Conservation (phyloP, 495 filamentous ascomycete genomes). For the Aspergillus sclerotioniger region DNA sequence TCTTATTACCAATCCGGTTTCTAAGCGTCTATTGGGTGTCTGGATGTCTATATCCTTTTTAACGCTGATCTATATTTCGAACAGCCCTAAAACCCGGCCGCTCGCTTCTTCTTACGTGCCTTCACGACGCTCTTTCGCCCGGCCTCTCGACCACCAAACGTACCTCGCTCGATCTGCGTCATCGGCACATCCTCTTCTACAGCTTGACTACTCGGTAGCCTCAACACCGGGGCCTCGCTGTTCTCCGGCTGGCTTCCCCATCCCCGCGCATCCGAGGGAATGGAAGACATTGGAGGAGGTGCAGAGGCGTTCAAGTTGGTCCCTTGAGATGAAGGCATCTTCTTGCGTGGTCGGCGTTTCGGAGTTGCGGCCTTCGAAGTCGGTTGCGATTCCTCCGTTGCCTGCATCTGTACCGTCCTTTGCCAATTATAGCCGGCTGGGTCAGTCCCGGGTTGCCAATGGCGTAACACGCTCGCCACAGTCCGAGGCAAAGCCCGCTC, state of each 20-base stretch:
- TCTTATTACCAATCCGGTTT: conserved; percentile 5
- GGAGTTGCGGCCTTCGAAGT: conserved; percentile 20
- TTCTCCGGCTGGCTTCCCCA: conserved; percentile 43
- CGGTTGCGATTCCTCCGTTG: conserved; percentile 21
- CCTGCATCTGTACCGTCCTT: conserved; percentile 23
- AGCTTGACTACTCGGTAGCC: conserved; percentile 39
- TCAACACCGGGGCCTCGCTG: conserved; percentile 13
- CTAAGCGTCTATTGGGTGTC: not conserved
- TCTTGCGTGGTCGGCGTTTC: conserved; percentile 27
- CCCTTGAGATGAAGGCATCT: conserved; percentile 14
- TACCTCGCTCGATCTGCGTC: conserved; percentile 46
- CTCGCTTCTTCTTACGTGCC: conserved; percentile 40
- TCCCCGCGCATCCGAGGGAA: conserved; percentile 22
- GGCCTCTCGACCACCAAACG: conserved; percentile 36
- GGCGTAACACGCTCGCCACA: conserved; percentile 35
- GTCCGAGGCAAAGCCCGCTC: conserved; percentile 26
- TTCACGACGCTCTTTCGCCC: conserved; percentile 27
- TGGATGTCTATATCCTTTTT: not conserved
- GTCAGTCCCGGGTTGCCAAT: conserved; percentile 42
- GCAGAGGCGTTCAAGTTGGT: conserved; percentile 17
- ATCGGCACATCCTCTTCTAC: conserved; percentile 34
- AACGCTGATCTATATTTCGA: not conserved
- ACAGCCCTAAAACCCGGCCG: conserved; percentile 39
- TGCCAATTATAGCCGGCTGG: conserved; percentile 43
- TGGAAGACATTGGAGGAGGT: conserved; percentile 26